A percentile compares a stretch with the other conserved stretches of the same genome.
Conservation (phyloP, 2,329 filamentous ascomycete genomes). For the Scortechinia acanthostroma region DNA sequence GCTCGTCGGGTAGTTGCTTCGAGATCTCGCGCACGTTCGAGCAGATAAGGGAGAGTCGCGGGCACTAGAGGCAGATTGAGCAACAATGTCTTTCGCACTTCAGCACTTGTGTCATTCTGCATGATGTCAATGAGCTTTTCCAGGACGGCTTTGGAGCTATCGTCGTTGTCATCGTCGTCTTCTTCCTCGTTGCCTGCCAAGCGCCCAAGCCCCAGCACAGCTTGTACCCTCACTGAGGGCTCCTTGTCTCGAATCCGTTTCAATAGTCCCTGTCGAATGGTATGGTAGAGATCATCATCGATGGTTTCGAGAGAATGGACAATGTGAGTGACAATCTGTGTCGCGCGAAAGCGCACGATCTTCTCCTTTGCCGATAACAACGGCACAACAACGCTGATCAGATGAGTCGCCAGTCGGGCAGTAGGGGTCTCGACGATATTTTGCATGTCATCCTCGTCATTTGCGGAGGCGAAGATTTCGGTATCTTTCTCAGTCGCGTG, state of each 20-base stretch:
- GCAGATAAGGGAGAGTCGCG: constrained; percentile 74
- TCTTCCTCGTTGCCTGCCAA: constrained; percentile 72
- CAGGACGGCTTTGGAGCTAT: constrained; percentile 61
- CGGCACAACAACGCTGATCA: constrained; percentile 69
- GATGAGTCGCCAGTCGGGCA: constrained; percentile 66
- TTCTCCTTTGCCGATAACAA: constrained; percentile 86
- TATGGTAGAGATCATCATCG: constrained; percentile 83
- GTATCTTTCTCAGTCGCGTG: constrained; percentile 66
- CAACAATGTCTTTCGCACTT: constrained; percentile 81
- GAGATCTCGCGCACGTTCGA: constrained; percentile 84
- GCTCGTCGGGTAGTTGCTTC: constrained; percentile 78
- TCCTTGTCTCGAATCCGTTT: constrained; percentile 92
- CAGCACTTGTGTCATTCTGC: constrained; percentile 88
- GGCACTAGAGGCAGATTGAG: constrained; percentile 84
- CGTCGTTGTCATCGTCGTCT: constrained; percentile 64
- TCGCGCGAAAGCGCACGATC: constrained; percentile 79
- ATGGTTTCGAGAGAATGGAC: constrained; percentile 88
- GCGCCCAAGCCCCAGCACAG: constrained; percentile 80
- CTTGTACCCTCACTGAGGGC: constrained; percentile 82
- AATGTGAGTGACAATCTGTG: constrained; percentile 82
- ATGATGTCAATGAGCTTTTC: constrained; percentile 80
- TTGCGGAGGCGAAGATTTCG: constrained; percentile 50
- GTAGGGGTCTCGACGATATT: constrained; percentile 77
- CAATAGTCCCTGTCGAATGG: constrained; percentile 70
- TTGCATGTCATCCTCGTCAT: constrained; percentile 36